These are phyloP conservation scores for Diaporthe sp. DNA, from an alignment of 2,329 filamentous ascomycete species.

Conservation along the genomic window DNA sequence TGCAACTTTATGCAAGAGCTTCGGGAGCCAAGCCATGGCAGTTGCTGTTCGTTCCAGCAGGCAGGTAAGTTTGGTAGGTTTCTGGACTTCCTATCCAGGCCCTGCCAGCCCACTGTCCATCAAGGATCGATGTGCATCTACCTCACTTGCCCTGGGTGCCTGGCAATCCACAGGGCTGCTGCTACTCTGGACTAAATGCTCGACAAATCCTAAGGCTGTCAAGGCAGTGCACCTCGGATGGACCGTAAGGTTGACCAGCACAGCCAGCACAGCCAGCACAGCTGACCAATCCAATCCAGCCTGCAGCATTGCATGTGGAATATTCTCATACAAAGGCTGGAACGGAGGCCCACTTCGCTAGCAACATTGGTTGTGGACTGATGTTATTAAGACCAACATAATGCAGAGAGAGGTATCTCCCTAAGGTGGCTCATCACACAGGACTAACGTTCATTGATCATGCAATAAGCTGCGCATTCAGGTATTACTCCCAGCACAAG, in stretches of 20 bases:
- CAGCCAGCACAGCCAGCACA: too few relatives aligned
- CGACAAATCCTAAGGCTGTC: background rate
- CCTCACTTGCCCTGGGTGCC: background rate
- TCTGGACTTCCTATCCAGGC: background rate
- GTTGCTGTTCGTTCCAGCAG: background rate
- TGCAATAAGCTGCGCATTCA: conserved; percentile 1
- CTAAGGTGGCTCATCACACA: background rate
- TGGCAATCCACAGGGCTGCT: background rate
- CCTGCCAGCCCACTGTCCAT: background rate
- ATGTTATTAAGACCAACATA: background rate
- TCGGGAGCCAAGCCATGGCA: conserved; percentile 19
- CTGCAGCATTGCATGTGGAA: background rate
- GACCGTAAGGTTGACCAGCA: background rate
- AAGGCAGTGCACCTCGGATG: background rate
- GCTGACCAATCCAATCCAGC: background rate
- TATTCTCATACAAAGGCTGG: background rate
- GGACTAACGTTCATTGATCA: background rate
- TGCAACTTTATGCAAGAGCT: conserved; percentile 18
- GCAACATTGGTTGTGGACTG: background rate
- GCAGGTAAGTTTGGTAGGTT: background rate
- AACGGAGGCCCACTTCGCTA: background rate
- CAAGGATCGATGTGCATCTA: background rate
- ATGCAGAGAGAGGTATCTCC: background rate
- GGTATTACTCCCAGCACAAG: background rate
- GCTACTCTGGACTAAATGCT: background rate